Conservation (phyloP, 2,329 filamentous ascomycete genomes). For the Ramichloridium luteum region DNA sequence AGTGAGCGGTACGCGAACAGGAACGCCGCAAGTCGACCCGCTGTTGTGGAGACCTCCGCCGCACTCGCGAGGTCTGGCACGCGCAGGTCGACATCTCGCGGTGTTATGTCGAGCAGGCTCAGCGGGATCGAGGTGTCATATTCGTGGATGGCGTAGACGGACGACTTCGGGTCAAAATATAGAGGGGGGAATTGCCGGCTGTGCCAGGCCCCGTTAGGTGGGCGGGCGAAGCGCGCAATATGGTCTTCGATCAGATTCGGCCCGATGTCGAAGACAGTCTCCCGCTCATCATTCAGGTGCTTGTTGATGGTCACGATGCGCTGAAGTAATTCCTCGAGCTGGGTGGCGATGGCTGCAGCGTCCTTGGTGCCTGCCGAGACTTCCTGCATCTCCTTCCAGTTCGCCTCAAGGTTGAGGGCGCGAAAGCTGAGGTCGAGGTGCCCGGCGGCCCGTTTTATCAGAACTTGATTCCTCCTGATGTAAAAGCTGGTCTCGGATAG, state of each 20-base stretch:
- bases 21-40: conserved; percentile 38
- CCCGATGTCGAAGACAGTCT: background rate
- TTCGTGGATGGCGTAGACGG: background rate
- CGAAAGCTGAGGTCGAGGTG: conserved; percentile 12
- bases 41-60: conserved; percentile 13
- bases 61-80: conserved; percentile 18
- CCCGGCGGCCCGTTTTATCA: conserved; percentile 3
- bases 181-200: conserved; percentile 60
- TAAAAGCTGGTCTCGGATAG: no score
- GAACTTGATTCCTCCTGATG: no score
- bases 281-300: background rate
- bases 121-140: no score
- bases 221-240: conserved; percentile 11
- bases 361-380: conserved; percentile 4
- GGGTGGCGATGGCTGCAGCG: conserved; percentile 5
- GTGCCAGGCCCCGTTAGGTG: conserved; percentile 49
- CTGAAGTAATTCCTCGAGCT: conserved; percentile 3
- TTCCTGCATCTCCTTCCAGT: conserved; percentile 15
- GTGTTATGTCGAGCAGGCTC: conserved; percentile 55
- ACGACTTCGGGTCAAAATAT: conserved; percentile 30
- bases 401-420: conserved; percentile 20
- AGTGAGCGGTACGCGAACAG: conserved; percentile 27
- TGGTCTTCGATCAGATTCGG: conserved; percentile 12
- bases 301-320: background rate
- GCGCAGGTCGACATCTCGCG: conserved; percentile 30